Conservation (phyloP, 148 eudicot species). For the Drosera capensis region DNA sequence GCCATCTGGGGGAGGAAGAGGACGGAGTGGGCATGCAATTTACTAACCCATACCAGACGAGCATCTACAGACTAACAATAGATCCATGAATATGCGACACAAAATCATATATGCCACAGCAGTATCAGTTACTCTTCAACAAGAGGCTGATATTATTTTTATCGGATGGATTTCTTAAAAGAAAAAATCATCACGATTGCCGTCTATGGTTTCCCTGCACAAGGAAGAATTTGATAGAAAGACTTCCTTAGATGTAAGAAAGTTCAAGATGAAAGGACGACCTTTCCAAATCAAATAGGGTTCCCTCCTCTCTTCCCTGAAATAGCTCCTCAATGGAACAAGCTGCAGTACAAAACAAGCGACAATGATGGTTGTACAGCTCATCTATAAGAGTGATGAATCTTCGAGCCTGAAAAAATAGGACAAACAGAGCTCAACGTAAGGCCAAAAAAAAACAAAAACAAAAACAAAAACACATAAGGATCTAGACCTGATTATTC, state of each 20-base stretch:
- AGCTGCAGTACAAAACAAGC: conserved; percentile 67
- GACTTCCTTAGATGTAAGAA: neutral
- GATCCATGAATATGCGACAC: too few relatives aligned
- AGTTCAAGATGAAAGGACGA: conserved; percentile 14
- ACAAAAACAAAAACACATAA: neutral
- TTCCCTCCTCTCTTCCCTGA: conserved; percentile 95
- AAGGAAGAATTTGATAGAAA: neutral
- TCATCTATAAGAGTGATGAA: conserved; percentile 91
- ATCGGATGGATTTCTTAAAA: too few relatives aligned
- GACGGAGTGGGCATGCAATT: too few relatives aligned
- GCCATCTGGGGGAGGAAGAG: too few relatives aligned
- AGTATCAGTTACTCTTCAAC: too few relatives aligned
- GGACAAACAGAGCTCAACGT: neutral
- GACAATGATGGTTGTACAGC: conserved; percentile 82
- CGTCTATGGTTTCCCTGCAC: neutral
- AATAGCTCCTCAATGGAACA: conserved; percentile 80
- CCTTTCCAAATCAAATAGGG: conserved; percentile 89
- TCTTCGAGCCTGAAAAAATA: conserved; percentile 68
- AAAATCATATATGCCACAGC: too few relatives aligned
- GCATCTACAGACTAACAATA: too few relatives aligned
- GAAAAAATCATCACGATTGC: neutral
- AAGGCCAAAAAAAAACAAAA: neutral
- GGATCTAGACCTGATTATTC: neutral
- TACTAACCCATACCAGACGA: too few relatives aligned
- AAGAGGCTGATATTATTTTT: too few relatives aligned